Evolutionary conservation across 257 asterid genomes (phyloP).

Genomic region (Osmanthus fragrans): DNA sequence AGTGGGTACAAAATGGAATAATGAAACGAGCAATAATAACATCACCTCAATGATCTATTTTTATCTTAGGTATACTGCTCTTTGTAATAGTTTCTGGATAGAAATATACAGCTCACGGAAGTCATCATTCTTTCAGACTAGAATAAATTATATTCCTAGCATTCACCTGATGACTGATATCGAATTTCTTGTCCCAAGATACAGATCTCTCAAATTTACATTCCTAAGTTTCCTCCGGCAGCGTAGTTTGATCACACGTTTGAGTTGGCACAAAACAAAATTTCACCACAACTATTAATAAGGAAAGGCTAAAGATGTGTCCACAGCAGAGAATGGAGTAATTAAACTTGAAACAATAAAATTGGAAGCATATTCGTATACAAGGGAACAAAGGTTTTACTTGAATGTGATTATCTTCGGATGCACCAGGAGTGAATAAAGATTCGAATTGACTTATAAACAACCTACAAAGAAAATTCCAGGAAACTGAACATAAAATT

Average conservation of each 20-base stretch:
- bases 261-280: constrained; percentile 30
- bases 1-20: background rate
- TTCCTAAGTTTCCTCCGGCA: constrained; percentile 28
- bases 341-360: background rate
- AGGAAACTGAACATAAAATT: constrained; percentile 6
- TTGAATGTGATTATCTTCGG: constrained; percentile 52
- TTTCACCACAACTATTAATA: constrained; percentile 27
- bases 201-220: constrained; percentile 26
- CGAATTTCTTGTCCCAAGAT: constrained; percentile 27
- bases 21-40: background rate
- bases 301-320: constrained; percentile 15
- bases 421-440: constrained; percentile 46
- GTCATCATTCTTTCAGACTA: background rate
- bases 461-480: constrained; percentile 53
- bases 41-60: constrained; percentile 16
- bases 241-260: constrained; percentile 31
- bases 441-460: constrained; percentile 62
- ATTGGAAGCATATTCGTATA: constrained; percentile 11
- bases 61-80: constrained; percentile 10
- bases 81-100: constrained; percentile 9
- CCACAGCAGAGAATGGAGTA: constrained; percentile 5
- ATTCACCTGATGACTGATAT: constrained; percentile 30
- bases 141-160: constrained; percentile 20
- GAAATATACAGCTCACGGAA: constrained; percentile 13
- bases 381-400: constrained; percentile 44